Conservation (phyloP, 2,329 filamentous ascomycete genomes). For the Tolypocladium paradoxum region DNA sequence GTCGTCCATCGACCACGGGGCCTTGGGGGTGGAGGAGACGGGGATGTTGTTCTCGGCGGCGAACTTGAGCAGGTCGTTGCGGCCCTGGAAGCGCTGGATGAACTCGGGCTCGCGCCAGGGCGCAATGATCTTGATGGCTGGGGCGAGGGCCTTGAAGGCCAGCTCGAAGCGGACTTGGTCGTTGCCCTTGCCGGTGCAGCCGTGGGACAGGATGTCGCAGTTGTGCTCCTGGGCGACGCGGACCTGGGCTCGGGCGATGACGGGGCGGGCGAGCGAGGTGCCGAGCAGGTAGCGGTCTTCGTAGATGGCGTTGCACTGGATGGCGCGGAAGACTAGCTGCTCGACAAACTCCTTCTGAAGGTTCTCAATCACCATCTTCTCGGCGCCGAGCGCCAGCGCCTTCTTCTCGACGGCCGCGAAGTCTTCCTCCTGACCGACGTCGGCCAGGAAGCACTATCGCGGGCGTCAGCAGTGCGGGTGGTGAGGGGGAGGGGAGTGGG, state of each 20-base stretch:
- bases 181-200: slow-evolving; percentile 51
- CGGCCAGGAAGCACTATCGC: slow-evolving; percentile 35
- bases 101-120: slow-evolving; percentile 56
- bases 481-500: neutral
- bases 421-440: slow-evolving; percentile 64
- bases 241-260: slow-evolving; percentile 47
- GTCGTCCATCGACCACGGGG: slow-evolving; percentile 51
- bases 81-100: slow-evolving; percentile 30
- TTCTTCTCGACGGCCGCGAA: slow-evolving; percentile 59
- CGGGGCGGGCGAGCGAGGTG: slow-evolving; percentile 51
- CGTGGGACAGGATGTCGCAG: slow-evolving; percentile 32
- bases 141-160: slow-evolving; percentile 33
- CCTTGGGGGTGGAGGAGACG: slow-evolving; percentile 61
- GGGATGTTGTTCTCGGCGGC: slow-evolving; percentile 56
- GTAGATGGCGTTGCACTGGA: slow-evolving; percentile 51
- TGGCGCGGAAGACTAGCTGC: slow-evolving; percentile 63
- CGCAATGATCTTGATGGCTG: slow-evolving; percentile 56
- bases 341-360: slow-evolving; percentile 63
- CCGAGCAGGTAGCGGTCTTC: slow-evolving; percentile 42
- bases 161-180: slow-evolving; percentile 16
- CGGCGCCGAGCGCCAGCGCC: slow-evolving; percentile 33
- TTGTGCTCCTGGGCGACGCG: slow-evolving; percentile 23
- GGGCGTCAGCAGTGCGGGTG: neutral
- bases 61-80: slow-evolving; percentile 62
- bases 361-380: slow-evolving; percentile 41